Base-by-base conservation (phyloP, 1,284 basidiomycete genomes). In the Amylostereum areolatum region DNA sequence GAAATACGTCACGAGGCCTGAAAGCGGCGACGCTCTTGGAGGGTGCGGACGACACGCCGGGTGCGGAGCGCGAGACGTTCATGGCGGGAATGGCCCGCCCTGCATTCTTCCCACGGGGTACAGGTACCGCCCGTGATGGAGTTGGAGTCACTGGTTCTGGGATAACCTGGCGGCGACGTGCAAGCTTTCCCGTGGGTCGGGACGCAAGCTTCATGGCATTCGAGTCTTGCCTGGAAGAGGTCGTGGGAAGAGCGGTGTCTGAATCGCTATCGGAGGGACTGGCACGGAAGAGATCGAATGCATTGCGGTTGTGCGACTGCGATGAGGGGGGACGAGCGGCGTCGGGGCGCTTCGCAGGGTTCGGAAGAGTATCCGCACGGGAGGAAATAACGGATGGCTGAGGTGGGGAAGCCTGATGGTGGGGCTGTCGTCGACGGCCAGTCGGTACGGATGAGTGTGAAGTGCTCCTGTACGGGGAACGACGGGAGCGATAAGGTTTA, bases 281-380 rank as follows among this genome's bases (percentile, higher is more conserved):
- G 50, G 72, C 69, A 50, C 75, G 56, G 58, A 85, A 85, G 5
- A 81, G 81, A 60, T 85, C 80, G 56, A 77, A 79, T 49, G 65
- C 61, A 54, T 61, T 65, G 49, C 49, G 59, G 29, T 53, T 59
- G 45, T 55, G 66, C 42, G 54, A 55, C 50, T 66, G 43, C 55
- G 55, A 67, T 48, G 57, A 54, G 32, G 45, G 49, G 27, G 45
- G 42, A 43, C 46, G 51, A 28, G 43, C 32, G 42, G 46, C 35
- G 34, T 45, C 31, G 48, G 53, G 44, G 55, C 52, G 55, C 29
- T 59, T 69, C 41, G 60, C 67, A 54, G 61, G 61, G 48, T 60
- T 52, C 48, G 59, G 52, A 50, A 63, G 57, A 53, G 60, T 75
- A 78, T 83, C 83, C 74, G 74, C 78, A 72, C 83, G 82, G 72